A percentile compares a stretch with the other conserved stretches of the same genome.
Conservation (phyloP, 2,329 filamentous ascomycete genomes). For the Penicillium sp. region DNA sequence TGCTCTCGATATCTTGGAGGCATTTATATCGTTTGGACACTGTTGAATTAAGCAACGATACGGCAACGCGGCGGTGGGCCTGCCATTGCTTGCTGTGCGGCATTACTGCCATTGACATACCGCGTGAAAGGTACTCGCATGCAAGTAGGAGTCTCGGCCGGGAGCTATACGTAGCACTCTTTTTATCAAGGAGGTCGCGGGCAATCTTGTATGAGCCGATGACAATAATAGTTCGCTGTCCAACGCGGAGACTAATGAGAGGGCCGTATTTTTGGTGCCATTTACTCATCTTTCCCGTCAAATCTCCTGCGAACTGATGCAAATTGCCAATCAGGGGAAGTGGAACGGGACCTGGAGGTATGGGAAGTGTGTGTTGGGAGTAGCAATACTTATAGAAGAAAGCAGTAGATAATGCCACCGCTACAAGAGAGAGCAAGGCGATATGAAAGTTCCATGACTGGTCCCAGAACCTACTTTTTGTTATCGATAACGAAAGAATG, state of each 20-base stretch:
- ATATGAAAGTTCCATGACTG: too few species aligned
- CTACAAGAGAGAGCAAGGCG: neutral
- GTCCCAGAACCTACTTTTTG: too few species aligned
- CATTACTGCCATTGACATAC: slow-evolving; percentile 45
- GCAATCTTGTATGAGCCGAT: slow-evolving; percentile 23
- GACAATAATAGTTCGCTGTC: neutral
- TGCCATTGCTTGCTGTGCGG: slow-evolving; percentile 49
- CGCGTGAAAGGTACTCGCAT: slow-evolving; percentile 28
- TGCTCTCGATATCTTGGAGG: slow-evolving; percentile 49
- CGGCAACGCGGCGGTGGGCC: slow-evolving; percentile 39
- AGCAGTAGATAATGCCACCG: neutral
- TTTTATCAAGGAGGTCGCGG: slow-evolving; percentile 37
- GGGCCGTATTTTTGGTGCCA: slow-evolving; percentile 31
- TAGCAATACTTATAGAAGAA: neutral
- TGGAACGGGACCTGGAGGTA: slow-evolving; percentile 18
- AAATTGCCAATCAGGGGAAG: slow-evolving; percentile 20
- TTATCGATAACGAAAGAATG: too few species aligned
- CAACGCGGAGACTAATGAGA: neutral
- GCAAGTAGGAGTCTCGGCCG: slow-evolving; percentile 26
- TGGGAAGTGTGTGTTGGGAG: neutral
- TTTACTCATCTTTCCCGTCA: slow-evolving; percentile 21
- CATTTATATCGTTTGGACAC: slow-evolving; percentile 45
- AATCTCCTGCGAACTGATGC: slow-evolving; percentile 18
- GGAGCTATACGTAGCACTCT: slow-evolving; percentile 37
- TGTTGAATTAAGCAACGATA: slow-evolving; percentile 44